These are phyloP conservation scores for Perkinsela sp. DNA, from an alignment of 208 protist species.

Conservation along the genomic window DNA sequence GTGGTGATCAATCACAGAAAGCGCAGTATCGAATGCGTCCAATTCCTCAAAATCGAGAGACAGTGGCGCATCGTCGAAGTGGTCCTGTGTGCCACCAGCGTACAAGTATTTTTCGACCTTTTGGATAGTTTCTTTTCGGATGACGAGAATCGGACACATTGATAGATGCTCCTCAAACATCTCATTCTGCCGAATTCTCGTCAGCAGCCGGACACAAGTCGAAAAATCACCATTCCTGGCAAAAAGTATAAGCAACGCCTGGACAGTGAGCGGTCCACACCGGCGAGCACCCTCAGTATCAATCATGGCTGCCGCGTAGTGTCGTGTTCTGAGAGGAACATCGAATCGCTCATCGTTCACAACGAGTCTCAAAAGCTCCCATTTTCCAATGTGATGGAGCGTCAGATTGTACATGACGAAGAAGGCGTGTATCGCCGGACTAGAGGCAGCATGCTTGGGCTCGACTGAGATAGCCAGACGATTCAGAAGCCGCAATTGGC, in stretches of 20 bases:
- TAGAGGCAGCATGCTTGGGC: not conserved
- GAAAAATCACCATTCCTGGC: conserved; percentile 5
- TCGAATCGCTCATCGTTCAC: conserved; percentile 3
- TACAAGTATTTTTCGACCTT: not conserved
- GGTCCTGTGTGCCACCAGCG: not conserved
- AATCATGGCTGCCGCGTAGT: conserved; percentile 18
- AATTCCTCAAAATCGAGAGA: too few relatives aligned
- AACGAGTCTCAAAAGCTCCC: conserved; percentile 23
- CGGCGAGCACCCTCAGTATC: conserved; percentile 23
- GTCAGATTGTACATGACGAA: conserved; percentile 42
- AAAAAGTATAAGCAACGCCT: conserved; percentile 11
- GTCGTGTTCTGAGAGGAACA: conserved; percentile 18
- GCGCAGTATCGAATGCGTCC: too few relatives aligned
- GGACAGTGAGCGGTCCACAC: conserved; percentile 25
- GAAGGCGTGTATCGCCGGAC: conserved; percentile 30
- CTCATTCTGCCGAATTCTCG: not conserved
- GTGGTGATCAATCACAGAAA: too few relatives aligned
- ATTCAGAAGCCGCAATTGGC: conserved; percentile 24
- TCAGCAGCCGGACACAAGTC: not conserved
- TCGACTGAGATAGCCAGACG: conserved; percentile 6
- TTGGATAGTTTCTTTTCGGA: not conserved
- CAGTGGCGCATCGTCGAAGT: not conserved
- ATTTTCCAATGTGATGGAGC: conserved; percentile 27
- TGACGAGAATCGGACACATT: not conserved
- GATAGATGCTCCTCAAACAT: not conserved